Evolutionary conservation across 768 basidiomycete genomes (phyloP), one percentile per base, ranked within the genome.

Genomic region (Suillus placidus): DNA sequence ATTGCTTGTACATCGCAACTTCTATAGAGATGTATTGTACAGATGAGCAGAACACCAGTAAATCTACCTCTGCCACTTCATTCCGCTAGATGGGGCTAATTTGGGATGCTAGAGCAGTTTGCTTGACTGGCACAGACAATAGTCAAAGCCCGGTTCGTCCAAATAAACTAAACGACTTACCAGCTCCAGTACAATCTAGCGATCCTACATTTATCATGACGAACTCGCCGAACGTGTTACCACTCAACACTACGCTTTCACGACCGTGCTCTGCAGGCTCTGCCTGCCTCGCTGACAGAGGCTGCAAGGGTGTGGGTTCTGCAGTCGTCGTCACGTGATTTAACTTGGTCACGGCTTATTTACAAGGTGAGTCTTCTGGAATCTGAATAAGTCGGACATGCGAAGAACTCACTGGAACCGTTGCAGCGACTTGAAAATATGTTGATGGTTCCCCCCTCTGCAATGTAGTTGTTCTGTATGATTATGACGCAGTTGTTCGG

Each of bases 141-240:
- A 10, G 10, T 55, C 2, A 55, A 35, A 4, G 12, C 6, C 12
- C 1, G 35, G 18, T 10, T 34, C 6, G 18, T 6, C 12, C 12
- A 55, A 4, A n/a, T 55, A 13, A 34, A n/a, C 12, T n/a, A 55
- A 55, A 20, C 20, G 20, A n/a, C 54, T 6, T 6, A 35, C 34
- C 12, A 12, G 34, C 34, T 35, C 54, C 34, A 35, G 54, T 55
- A 20, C 34, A 55, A n/a, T 35, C 12, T 55, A 20, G 34, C 4
- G 54, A 55, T n/a, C 54, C 34, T 20, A 55, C 20, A 3, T 55
- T 35, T 34, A 55, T 55, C 54, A 55, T 55, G 54, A 55, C 54
- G 20, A 34, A 35, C 18, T 55, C 54, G 34, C 54, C 54, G 3
- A 55, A 55, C 12, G 32, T 20, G 34, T 55, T 55, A 1, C 54